Evolutionary conservation across 192 early-diverging fungal species (phyloP), one percentile per base, ranked within the genome.

Genomic region (Gorgonomyces haynaldii): DNA sequence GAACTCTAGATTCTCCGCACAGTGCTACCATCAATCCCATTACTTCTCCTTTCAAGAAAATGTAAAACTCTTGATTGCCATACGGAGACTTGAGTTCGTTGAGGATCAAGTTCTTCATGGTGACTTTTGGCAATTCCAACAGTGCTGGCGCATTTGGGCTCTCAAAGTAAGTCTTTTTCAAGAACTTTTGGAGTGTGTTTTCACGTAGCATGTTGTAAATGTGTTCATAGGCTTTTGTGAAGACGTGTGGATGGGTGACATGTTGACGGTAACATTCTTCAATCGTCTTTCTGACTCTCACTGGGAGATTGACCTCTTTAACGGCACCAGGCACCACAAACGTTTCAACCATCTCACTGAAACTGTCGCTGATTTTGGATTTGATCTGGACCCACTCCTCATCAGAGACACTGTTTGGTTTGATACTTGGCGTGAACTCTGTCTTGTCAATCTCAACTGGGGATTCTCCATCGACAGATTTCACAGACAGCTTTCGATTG

Each of bases 41-140:
- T 42, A 47, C 45, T 31, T 47, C 45, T 47, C 21, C 1, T n/a
- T 47, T 47, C 12, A 47, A 12, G 21, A 31, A 47, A 20, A 0
- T 8, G 0, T 22, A 9, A 23, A 31, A 47, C 17, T 47, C 45
- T 31, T 30, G 5, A 10, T 5, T 31, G 5, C 17, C 7, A 31
- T 47, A 31, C 17, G 45, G 45, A 7, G 45, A 31, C 8, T 7
- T 10, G n/a, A 47, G 17, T 23, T 47, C 45, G 45, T 47, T 47
- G 28, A 8, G 17, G 10, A 47, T 19, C 13, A 47, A 21, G 8
- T 47, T 15, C 28, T 31, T 47, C 6, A 47, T 23, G n/a, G 24
- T 31, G 30, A 22, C 17, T 21, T 47, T 47, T 31, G 24, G 45
- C 6, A 31, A 16, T 8, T 31, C 30, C 30, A 12, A n/a, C n/a